Evolutionary conservation across 345 rosid genomes (phyloP).

Genomic region (Eucalyptus erythrocorys): DNA sequence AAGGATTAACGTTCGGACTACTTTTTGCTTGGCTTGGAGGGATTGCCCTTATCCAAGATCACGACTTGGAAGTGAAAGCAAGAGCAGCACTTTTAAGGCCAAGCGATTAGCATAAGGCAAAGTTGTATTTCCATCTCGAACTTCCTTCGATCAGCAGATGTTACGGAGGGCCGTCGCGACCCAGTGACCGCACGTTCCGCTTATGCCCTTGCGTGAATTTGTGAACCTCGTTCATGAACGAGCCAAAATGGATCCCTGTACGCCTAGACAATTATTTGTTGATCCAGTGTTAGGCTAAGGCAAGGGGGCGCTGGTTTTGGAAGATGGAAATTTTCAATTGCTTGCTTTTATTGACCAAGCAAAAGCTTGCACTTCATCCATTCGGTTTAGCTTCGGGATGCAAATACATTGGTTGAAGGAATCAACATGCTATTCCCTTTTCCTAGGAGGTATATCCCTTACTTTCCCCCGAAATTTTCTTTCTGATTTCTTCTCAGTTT

Average conservation of each 20-base stretch:
- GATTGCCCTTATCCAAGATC: background rate
- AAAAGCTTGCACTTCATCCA: background rate
- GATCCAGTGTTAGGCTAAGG: background rate
- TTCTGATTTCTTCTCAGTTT: background rate
- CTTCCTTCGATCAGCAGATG: background rate
- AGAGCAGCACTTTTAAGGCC: background rate
- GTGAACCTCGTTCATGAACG: background rate
- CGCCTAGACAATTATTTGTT: rapidly evolving
- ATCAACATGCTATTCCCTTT: background rate
- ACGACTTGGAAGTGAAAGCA: background rate
- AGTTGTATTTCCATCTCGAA: background rate
- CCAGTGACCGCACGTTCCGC: background rate
- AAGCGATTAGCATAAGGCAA: background rate
- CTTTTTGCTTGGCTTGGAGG: background rate
- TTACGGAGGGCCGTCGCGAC: background rate
- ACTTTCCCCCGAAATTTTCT: background rate
- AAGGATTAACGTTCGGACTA: background rate
- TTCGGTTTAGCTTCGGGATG: background rate
- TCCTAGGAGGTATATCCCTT: background rate
- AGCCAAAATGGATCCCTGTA: background rate
- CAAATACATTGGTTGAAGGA: background rate
- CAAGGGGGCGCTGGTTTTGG: too few relatives aligned
- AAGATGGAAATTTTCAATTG: background rate
- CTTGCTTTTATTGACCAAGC: background rate
- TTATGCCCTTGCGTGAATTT: background rate